Evolutionary conservation across 805 yeast species (phyloP), one percentile per base, ranked within the genome.

Genomic region (Teunomyces aglyptinius): DNA sequence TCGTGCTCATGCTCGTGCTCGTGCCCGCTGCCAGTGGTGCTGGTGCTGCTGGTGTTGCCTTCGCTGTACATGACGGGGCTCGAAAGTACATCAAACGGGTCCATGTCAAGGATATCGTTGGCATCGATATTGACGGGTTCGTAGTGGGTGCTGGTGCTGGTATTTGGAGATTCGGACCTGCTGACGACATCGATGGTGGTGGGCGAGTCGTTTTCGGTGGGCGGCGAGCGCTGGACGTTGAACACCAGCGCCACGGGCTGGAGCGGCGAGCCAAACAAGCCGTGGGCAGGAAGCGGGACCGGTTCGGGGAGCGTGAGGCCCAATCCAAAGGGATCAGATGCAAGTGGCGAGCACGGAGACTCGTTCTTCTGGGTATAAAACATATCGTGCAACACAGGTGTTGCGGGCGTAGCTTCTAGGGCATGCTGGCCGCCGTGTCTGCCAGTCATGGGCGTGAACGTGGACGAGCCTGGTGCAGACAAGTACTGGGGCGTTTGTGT

Each of bases 121-220:
- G 48, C 52, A 3, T 49, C 38, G 38, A 46, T 32, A 24, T 46
- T 44, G 22, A 29, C 32, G 3, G 34, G 38, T 16, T 33, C 34
- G 16, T 28, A 16, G 16, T 24, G 26, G 4, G 26, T 24, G 26
- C 26, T 19, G 24, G 22, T 29, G 16, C 5, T n/a, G n/a, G 31
- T 29, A 5, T 32, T 28, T 4, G 49, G 38, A 3, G 49, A 46
- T 11, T 45, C 45, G 8, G 48, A 41, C 28, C 52, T 48, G 12
- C 52, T 48, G 12, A 39, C 38, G 28, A 49, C 40, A 10, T 51
- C 55, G 16, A 51, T 51, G 13, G 55, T 51, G 13, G 55, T 51
- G 13, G 51, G 48, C 8, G 52, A 48, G 33, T 49, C 49, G 35
- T 41, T 49, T 28, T 35, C 46, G 15, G 38, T 22, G 10, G 24